Base-by-base conservation (phyloP, 2,329 filamentous ascomycete genomes). In the Pleurostoma richardsiae region DNA sequence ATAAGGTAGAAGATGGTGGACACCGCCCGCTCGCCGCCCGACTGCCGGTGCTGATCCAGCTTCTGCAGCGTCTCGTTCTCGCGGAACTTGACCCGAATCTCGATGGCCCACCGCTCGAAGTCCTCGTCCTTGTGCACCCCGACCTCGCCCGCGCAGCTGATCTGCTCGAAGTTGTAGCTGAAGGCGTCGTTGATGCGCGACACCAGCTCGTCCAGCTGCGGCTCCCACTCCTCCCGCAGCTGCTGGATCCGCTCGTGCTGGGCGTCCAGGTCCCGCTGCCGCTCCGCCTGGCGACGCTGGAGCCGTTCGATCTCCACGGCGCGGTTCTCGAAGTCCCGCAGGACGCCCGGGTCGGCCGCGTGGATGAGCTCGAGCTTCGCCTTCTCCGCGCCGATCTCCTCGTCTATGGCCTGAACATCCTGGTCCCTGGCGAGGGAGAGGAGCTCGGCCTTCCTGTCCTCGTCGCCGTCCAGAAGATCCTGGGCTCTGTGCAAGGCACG, bases 1-100 rank as follows among this genome's bases (percentile, higher is more conserved):
- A 99, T 97, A 47, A 99, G 88, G 70, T 95, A 99, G 77, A 97
- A 99, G 61, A 97, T 95, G 10, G 94, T 99, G 27, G 90, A 95
- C 27, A 99, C 92, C 28, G 94, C 90, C 49, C 94, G 86, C 71
- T 99, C 94, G 53, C 94, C 94, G 58, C 94, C 94, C 2, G 92
- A 97, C 66, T 99, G 94, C 5, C 94, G 88, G 64, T 97, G 91
- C 40, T 89, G 86, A 58, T 95, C 87, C 28, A 99, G 83, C 30
- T 91, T 74, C 51, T 92, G 89, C 4, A 97, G 82, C 3, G 79
- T 80, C 64, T 97, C 94, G 61, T 85, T 82, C 60, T 92, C 86
- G 45, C 92, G 85, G 72, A 99, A 99, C 62, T 91, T 95, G 63
- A 99, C 94, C 65, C 86, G 85, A 62, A 99, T 95, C 62, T 95